Base-by-base conservation (phyloP, 2,329 filamentous ascomycete species). In the Aureobasidium musti region DNA sequence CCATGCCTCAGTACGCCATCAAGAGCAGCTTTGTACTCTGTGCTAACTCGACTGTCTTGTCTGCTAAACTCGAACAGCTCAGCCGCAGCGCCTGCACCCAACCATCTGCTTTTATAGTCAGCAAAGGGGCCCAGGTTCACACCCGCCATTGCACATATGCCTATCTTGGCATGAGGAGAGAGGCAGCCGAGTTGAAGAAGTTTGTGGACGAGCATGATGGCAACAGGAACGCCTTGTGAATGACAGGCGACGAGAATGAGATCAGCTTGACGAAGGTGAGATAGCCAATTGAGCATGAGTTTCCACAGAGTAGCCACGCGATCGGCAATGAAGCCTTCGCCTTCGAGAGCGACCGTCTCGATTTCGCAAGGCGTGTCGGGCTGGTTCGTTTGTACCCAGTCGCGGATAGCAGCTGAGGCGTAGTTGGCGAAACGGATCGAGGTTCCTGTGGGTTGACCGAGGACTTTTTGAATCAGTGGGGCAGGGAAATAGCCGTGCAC, bases 61-160 rank as follows among this genome's bases (percentile, higher is more conserved):
- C 93, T 87, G 19, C 89, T 89, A 79, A 99, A 98, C 63, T 98
- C 92, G 82, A 97, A 99, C 0, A 99, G 83, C 77, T 99, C 95
- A 3, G 90, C 89, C n/a, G 93, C 93, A 0, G 91, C 92, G 7
- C 92, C 92, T 17, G 64, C 45, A 77, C 92, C 95, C 53, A 98
- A 86, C 73, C 97, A 89, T 67, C 91, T 88, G 56, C 91, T 93
- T 73, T 92, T 93, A 79, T 96, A 97, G 74, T 97, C 92, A 0
- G 91, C 85, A 72, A 98, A 99, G 0, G 95, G 95, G 0, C 95
- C 95, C 57, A 98, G 84, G 37, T 94, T 96, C 8, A 99, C 92
- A 17, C 95, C 95, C 4, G 95, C 94, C 88, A 89, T 89, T 72
- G 82, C 93, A 74, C 95, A 97, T 13, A 99, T 85, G 2, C 94